Evolutionary conservation across 2,329 filamentous ascomycete genomes (phyloP).

Genomic region (Apiospora sp.): DNA sequence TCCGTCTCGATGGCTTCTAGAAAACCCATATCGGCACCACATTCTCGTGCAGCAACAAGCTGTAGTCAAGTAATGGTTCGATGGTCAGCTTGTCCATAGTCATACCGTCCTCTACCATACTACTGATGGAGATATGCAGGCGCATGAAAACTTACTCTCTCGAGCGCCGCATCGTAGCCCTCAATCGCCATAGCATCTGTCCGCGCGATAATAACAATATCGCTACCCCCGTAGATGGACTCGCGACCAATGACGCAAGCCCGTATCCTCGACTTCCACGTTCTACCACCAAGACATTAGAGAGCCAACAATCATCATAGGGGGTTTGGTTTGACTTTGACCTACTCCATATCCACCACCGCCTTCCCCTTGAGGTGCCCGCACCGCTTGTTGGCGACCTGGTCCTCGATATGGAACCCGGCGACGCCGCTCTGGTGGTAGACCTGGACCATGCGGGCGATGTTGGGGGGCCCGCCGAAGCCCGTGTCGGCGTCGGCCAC

Average conservation of each 20-base stretch:
- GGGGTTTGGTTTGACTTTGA: neutral
- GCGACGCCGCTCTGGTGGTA: constrained; percentile 42
- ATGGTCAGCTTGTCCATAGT: neutral
- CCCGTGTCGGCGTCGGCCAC: constrained; percentile 70
- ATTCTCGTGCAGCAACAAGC: constrained; percentile 24
- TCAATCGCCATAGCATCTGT: constrained; percentile 49
- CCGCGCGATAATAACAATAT: constrained; percentile 67
- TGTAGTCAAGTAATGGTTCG: neutral
- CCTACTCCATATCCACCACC: constrained; percentile 41
- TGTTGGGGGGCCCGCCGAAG: constrained; percentile 61
- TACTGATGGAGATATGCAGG: neutral
- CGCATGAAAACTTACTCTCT: constrained; percentile 2
- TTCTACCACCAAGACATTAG: constrained; percentile 22
- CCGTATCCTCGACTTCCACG: constrained; percentile 26
- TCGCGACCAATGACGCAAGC: constrained; percentile 40
- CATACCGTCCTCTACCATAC: no score
- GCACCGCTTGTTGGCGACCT: constrained; percentile 48
- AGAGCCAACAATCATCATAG: neutral
- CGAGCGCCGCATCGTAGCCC: constrained; percentile 25
- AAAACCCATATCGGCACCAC: constrained; percentile 29
- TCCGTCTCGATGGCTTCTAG: constrained; percentile 27
- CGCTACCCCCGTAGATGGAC: constrained; percentile 46
- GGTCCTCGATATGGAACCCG: constrained; percentile 45
- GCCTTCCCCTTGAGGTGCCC: constrained; percentile 49
- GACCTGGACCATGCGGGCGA: constrained; percentile 54